Evolutionary conservation across 2,329 filamentous ascomycete genomes (phyloP), one percentile per base, ranked within the genome.

Genomic region (Rhynchosporium agropyri): DNA sequence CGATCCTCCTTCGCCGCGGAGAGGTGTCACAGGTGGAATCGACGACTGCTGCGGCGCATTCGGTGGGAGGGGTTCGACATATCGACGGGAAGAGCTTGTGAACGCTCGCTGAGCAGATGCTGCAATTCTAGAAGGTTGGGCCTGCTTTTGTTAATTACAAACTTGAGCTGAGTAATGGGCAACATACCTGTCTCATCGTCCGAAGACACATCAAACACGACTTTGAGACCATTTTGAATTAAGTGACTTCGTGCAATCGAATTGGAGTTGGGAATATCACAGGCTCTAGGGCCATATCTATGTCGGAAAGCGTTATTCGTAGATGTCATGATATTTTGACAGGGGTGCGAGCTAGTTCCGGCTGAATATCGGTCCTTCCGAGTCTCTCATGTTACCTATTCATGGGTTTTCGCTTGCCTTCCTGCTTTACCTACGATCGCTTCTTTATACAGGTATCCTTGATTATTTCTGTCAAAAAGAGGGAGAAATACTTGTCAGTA

Each of bases 201-300:
- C 73, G 67, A 45, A 74, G 67, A 65, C 74, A 75, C 60, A 67
- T 56, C 38, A 55, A 61, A 60, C 73, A 75, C 13, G 66, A 56
- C 62, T 69, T 72, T 4, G 69, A 71, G 42, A 67, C 63, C 71
- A 71, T 71, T 26, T 56, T 43, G 15, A 3, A 6, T 7, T 51
- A 29, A 15, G 31, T 15, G 28, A 28, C 40, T 46, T 28, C 13
- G 8, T 13, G 33, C 28, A 31, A n/a, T 6, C 13, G 26, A 1
- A 49, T 15, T n/a, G 9, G 13, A 15, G 8, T 3, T 43, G 42
- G 13, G 5, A 12, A n/a, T 43, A 15, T 43, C 20, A 5, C 40
- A n/a, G 42, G 5, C 4, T 43, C 15, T 43, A n/a, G 42, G 3
- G 10, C 40, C 13, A 43, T 12, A 15, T 42, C 10, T 8, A n/a